A percentile compares a stretch with the other conserved stretches of the same genome.
Conservation (phyloP, 345 rosid genomes). For the Syzygium aqueum region DNA sequence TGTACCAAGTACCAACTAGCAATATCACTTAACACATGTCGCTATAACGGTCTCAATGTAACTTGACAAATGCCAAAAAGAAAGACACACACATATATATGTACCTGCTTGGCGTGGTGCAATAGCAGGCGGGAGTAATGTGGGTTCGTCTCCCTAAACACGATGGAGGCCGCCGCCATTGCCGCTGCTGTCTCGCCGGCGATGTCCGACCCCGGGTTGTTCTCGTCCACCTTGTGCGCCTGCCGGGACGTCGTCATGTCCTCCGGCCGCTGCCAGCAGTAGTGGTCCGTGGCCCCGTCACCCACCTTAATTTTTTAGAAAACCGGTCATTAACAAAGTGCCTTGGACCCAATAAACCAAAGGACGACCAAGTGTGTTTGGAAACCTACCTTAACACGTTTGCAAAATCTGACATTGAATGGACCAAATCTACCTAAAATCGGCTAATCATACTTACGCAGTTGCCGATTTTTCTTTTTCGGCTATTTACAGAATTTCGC, state of each 20-base stretch:
- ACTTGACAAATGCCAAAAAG: not conserved
- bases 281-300: conserved; percentile 81
- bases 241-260: conserved; percentile 79
- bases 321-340: not conserved
- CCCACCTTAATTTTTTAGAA: conserved; percentile 43
- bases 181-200: conserved; percentile 85
- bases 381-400: no score
- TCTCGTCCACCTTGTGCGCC: conserved; percentile 60
- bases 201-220: conserved; percentile 74
- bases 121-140: conserved; percentile 62
- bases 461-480: not conserved
- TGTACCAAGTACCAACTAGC: not conserved
- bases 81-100: not conserved
- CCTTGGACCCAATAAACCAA: not conserved
- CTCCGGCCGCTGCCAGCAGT: conserved; percentile 97
- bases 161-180: conserved; percentile 79
- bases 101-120: conserved; percentile 60
- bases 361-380: not conserved
- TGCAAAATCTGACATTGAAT: not conserved
- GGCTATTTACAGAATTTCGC: not conserved
- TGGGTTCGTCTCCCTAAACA: conserved; percentile 57
- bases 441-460: accelerated
- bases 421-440: not conserved
- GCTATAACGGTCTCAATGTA: not conserved
- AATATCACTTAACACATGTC: not conserved